Conservation (phyloP, 2,329 filamentous ascomycete genomes). For the Aureobasidium zeae region DNA sequence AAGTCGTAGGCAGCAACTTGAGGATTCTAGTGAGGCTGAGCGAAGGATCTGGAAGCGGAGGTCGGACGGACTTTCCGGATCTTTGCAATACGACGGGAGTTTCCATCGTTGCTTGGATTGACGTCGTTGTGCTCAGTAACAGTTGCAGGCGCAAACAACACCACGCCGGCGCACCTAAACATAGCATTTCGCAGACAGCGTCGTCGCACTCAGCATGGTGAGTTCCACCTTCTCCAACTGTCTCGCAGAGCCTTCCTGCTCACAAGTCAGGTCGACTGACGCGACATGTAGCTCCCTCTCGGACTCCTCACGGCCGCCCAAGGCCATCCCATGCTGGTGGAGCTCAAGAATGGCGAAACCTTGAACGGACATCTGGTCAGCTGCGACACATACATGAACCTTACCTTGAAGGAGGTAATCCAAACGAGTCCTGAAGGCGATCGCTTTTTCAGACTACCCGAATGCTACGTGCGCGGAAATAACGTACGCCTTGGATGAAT, state of each 20-base stretch:
- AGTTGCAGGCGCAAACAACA: slow-evolving; percentile 1
- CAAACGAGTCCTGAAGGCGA: slow-evolving; percentile 94
- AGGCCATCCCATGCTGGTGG: slow-evolving; percentile 95
- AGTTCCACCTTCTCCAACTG: slow-evolving; percentile 6
- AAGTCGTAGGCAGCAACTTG: slow-evolving; percentile 14
- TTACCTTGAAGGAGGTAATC: slow-evolving; percentile 92
- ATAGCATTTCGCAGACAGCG: slow-evolving; percentile 1
- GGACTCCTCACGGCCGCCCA: slow-evolving; percentile 90
- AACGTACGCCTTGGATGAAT: slow-evolving; percentile 61
- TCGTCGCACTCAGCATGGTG: slow-evolving; percentile 20
- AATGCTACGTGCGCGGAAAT: slow-evolving; percentile 95
- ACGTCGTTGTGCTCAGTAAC: slow-evolving; percentile 12
- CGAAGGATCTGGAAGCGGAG: slow-evolving; percentile 16
- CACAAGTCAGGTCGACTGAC: slow-evolving; percentile 18
- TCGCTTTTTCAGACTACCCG: slow-evolving; percentile 82
- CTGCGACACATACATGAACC: slow-evolving; percentile 99
- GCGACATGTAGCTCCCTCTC: slow-evolving; percentile 46
- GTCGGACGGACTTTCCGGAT: too few species aligned
- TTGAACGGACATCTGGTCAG: slow-evolving; percentile 91
- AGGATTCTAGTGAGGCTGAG: neutral
- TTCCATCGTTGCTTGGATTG: neutral
- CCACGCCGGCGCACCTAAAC: neutral
- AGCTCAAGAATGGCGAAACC: slow-evolving; percentile 95
- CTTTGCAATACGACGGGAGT: too few species aligned
- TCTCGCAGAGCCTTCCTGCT: slow-evolving; percentile 15